Evolutionary conservation across 2,329 filamentous ascomycete genomes (phyloP).

Genomic region (Microdochium trichocladiopsis): DNA sequence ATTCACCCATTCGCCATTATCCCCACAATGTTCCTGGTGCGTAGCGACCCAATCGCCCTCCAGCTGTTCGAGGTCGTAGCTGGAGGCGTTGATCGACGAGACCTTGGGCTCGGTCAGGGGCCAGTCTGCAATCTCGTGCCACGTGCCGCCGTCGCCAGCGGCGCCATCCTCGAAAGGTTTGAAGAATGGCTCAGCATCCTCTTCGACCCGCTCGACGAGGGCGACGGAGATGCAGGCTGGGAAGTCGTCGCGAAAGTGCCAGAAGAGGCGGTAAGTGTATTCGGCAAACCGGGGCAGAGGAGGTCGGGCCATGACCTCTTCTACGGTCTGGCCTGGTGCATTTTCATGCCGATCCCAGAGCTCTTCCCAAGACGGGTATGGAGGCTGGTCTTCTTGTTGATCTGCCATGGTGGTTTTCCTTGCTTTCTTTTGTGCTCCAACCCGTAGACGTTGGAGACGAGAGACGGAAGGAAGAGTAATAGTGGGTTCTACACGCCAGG

Average conservation of each 20-base stretch:
- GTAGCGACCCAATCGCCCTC: slow-evolving; percentile 13
- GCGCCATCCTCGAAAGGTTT: not conserved
- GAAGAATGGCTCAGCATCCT: not conserved
- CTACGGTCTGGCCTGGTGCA: not conserved
- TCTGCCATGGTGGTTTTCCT: not conserved
- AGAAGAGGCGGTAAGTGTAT: not conserved
- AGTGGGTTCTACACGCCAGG: not conserved
- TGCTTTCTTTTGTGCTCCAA: not conserved
- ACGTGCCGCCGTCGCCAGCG: slow-evolving; percentile 8
- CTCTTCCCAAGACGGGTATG: not conserved
- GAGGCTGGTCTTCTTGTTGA: not conserved
- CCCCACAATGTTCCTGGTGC: slow-evolving; percentile 11
- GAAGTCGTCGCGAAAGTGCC: not conserved
- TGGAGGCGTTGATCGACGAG: slow-evolving; percentile 13
- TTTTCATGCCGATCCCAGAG: not conserved
- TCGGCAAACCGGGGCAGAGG: not conserved
- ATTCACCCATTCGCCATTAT: not conserved
- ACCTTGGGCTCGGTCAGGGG: slow-evolving; percentile 19
- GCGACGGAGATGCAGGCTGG: not conserved
- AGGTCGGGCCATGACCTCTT: not conserved
- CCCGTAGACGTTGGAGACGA: not conserved
- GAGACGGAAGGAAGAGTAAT: not conserved
- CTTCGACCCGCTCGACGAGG: not conserved
- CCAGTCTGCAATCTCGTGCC: slow-evolving; percentile 16
- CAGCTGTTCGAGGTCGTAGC: slow-evolving; percentile 14